Conservation (phyloP, 305 asterid species). For the Fraxinus baroniana region DNA sequence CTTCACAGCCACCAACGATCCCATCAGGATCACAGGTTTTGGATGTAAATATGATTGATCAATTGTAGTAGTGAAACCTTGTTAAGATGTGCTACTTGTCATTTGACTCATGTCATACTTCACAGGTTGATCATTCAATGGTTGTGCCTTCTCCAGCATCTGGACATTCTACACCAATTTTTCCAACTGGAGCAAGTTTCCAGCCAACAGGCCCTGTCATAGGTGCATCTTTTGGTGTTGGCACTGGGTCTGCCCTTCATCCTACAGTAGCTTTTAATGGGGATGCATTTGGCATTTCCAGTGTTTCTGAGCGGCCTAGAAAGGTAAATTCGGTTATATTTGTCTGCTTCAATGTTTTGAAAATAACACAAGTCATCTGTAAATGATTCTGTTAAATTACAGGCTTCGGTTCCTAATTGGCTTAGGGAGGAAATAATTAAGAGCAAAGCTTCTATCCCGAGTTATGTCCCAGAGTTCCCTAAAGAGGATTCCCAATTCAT, state of each 20-base stretch:
- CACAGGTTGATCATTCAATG: constrained; percentile 67
- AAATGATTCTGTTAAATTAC: constrained; percentile 28
- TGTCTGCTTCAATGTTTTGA: constrained; percentile 10
- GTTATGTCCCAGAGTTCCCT: constrained; percentile 42
- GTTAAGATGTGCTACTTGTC: constrained; percentile 15
- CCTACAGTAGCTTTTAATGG: constrained; percentile 56
- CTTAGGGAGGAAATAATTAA: constrained; percentile 95
- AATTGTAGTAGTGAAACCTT: constrained; percentile 13
- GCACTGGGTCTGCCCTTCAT: constrained; percentile 58
- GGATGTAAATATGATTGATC: constrained; percentile 17
- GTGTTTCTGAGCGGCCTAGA: constrained; percentile 73
- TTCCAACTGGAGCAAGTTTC: constrained; percentile 68
- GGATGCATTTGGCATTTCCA: constrained; percentile 54
- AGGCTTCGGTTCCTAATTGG: constrained; percentile 99
- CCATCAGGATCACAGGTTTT: constrained; percentile 68
- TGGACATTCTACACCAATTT: constrained; percentile 60
- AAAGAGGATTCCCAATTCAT: constrained; percentile 53
- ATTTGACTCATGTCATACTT: constrained; percentile 20
- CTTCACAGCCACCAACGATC: constrained; percentile 50
- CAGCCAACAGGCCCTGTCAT: constrained; percentile 55
- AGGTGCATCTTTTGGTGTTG: constrained; percentile 61
- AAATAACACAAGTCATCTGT: constrained; percentile 12
- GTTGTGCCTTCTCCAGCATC: constrained; percentile 57
- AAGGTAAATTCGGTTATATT: constrained; percentile 46
- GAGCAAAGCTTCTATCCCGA: constrained; percentile 74